Percentiles rank a stretch among this genome's conserved stretches.
Conservation (phyloP, 2,329 filamentous ascomycete species). For the Tolypocladium cylindrosporum region DNA sequence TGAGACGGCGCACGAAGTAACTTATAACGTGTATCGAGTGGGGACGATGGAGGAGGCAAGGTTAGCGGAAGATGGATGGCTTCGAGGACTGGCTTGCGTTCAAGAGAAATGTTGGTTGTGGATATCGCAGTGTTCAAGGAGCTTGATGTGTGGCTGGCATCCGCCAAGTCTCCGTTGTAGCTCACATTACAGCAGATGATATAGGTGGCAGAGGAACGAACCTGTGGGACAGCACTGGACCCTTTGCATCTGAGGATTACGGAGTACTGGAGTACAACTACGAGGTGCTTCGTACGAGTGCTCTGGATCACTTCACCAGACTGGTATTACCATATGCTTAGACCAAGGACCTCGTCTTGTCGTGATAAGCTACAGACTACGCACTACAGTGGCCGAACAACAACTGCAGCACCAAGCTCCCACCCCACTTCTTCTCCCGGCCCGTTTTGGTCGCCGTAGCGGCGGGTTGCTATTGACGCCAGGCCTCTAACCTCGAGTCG, state of each 20-base stretch:
- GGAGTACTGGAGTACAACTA: too few relatives aligned
- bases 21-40: too few relatives aligned
- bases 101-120: background rate
- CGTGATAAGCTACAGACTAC: background rate
- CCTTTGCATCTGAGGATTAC: too few relatives aligned
- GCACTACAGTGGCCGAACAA: too few relatives aligned
- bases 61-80: too few relatives aligned
- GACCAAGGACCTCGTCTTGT: background rate
- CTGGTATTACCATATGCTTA: background rate
- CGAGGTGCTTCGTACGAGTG: background rate
- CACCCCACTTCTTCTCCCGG: background rate
- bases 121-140: background rate
- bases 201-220: too few relatives aligned
- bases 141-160: too few relatives aligned
- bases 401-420: background rate
- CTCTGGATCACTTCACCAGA: background rate
- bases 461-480: background rate
- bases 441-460: background rate
- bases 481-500: background rate
- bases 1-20: background rate
- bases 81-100: background rate
- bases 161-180: background rate
- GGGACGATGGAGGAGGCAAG: background rate
- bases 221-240: too few relatives aligned
- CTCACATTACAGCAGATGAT: background rate